phyloP scores from a whole-genome alignment of 2,329 filamentous ascomycete species.

The Ceratocystis albifundus region DNA sequence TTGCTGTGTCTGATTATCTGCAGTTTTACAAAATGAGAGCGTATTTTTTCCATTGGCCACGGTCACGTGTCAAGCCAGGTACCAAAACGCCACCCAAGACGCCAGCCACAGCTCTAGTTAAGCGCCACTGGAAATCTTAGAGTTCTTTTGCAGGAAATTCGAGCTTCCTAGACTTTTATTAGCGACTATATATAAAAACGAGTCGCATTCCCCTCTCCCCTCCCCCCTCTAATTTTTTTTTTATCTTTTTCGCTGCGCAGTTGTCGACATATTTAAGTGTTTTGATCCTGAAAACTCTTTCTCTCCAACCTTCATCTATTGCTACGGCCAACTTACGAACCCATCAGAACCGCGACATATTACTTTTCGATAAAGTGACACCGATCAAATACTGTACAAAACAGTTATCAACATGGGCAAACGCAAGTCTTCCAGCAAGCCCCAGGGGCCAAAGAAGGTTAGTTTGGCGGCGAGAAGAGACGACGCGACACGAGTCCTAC shows the following conservation, averaged over 20 bases:
- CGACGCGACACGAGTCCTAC: slow-evolving; percentile 1
- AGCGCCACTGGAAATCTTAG: background rate
- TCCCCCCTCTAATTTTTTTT: too few relatives aligned
- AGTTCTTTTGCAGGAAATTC: background rate
- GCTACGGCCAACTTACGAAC: background rate
- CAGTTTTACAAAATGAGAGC: background rate
- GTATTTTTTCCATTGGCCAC: background rate
- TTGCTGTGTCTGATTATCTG: too few relatives aligned
- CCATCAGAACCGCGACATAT: background rate
- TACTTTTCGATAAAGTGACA: background rate
- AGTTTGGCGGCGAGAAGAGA: slow-evolving; percentile 22
- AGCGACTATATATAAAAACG: background rate
- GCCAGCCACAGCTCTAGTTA: background rate
- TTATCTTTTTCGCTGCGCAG: background rate
- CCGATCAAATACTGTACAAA: background rate
- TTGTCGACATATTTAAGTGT: background rate
- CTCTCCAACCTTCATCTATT: background rate
- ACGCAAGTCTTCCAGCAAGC: slow-evolving; percentile 78
- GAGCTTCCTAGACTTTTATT: background rate
- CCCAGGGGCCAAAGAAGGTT: slow-evolving; percentile 73
- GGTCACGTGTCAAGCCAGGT: background rate
- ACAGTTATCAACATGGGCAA: slow-evolving; percentile 54
- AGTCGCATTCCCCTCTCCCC: slow-evolving; percentile 8
- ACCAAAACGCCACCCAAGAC: background rate
- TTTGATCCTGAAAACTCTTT: background rate